phyloP scores from a whole-genome alignment of 225 moss, liverwort and hornwort genomes.

The Marchantia polymorpha region DNA sequence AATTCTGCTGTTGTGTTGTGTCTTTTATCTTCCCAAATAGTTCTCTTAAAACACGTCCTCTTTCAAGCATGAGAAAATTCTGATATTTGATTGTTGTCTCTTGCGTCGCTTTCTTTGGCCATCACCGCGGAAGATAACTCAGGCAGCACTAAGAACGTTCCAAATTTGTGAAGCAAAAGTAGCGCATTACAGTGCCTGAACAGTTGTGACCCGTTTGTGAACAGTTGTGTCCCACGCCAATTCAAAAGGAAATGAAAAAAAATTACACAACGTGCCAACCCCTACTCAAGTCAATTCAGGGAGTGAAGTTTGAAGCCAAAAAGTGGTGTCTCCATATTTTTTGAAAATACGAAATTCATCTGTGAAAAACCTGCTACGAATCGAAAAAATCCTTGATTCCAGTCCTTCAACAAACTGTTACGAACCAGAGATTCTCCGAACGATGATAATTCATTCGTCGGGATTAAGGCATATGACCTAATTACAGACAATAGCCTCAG shows the following conservation, averaged over 20 bases:
- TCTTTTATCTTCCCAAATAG: neutral
- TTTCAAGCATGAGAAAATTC: too few species aligned
- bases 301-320: too few species aligned
- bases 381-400: too few species aligned
- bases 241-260: neutral
- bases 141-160: neutral
- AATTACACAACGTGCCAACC: neutral
- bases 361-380: too few species aligned
- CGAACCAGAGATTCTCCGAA: too few species aligned
- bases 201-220: neutral
- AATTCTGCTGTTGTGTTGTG: neutral
- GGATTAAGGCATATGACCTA: too few species aligned
- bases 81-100: neutral
- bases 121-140: neutral
- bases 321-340: too few species aligned
- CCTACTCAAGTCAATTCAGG: neutral
- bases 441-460: too few species aligned
- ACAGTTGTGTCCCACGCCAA: neutral
- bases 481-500: too few species aligned
- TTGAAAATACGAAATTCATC: too few species aligned
- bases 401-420: too few species aligned
- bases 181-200: neutral
- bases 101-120: neutral
- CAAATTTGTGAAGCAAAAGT: neutral
- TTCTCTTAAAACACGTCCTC: neutral